Conservation (phyloP, 2,329 filamentous ascomycete genomes). For the Chaetomiaceae sp. region DNA sequence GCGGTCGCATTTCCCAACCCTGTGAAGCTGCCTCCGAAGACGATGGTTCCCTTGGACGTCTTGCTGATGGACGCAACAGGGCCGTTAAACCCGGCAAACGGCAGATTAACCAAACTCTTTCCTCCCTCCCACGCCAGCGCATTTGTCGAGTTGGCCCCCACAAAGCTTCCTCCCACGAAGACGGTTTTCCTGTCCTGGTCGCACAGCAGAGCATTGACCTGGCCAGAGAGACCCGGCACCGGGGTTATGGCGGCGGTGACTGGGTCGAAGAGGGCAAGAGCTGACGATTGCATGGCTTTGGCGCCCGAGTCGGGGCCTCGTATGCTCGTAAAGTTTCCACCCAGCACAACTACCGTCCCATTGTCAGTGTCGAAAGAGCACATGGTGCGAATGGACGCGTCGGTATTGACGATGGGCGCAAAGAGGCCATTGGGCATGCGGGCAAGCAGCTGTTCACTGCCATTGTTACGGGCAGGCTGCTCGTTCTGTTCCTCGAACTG, state of each 20-base stretch:
- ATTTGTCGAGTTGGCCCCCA: conserved; percentile 75
- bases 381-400: conserved; percentile 84
- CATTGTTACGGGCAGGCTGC: conserved; percentile 62
- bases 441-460: conserved; percentile 73
- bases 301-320: conserved; percentile 35
- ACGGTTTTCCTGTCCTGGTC: conserved; percentile 73
- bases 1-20: conserved; percentile 76
- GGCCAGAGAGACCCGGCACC: conserved; percentile 75
- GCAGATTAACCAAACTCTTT: conserved; percentile 70
- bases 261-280: conserved; percentile 76
- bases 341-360: conserved; percentile 71
- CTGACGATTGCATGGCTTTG: conserved; percentile 62
- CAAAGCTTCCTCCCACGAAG: conserved; percentile 87
- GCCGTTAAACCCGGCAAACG: conserved; percentile 93
- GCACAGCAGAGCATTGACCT: conserved; percentile 77
- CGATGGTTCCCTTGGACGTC: conserved; percentile 73
- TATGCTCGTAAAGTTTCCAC: conserved; percentile 92
- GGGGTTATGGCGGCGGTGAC: conserved; percentile 64
- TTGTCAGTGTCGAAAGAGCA: conserved; percentile 68
- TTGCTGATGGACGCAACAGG: conserved; percentile 82
- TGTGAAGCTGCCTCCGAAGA: conserved; percentile 89
- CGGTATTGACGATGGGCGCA: conserved; percentile 65
- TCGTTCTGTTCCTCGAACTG: conserved; percentile 77
- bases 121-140: conserved; percentile 74
- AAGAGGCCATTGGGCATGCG: conserved; percentile 83